Evolutionary conservation across 139 green algal species (phyloP), one percentile per base, ranked within the genome.

Genomic region (Chlamydomonas sp.): DNA sequence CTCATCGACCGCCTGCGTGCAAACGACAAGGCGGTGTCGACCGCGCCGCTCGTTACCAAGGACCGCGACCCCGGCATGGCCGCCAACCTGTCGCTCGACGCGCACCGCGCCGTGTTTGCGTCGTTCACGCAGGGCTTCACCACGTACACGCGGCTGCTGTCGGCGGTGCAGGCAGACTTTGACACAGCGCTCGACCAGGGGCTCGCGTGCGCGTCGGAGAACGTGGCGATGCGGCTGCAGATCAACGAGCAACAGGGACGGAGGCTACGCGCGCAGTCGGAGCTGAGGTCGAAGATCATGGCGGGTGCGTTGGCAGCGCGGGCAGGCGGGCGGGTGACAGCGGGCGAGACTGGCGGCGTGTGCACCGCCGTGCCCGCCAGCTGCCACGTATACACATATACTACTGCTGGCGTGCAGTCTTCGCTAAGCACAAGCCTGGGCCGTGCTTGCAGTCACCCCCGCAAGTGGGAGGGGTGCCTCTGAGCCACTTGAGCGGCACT

Each of bases 31-130:
- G 8, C 73, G 30, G 37, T 75, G 29, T 66, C 48, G 37, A 22
- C 66, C 35, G 31, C 24, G 28, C 28, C 37, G 26, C 39, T 81
- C 70, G 30, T 63, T 29, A 35, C 75, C 3, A 69, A 73, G 49
- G 75, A 81, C 16, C 60, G 75, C 1, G 75, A 85, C 62, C 70
- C 79, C 5, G 67, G 71, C 29, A 38, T 82, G 37, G 66, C 79
- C n/a, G 70, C 75, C n/a, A 85, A 85, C 57, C 67, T 85, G 29
- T 75, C 70, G 0, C 58, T 85, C 54, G 75, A 85, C 47, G 70
- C 30, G 20, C 79, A 85, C 58, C 63, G 79, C 1, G 16, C 78
- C 71, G 79, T 81, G 4, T 76, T 84, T 60, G 31, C 62, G 0
- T 63, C 75, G 1, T 85, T 85, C 61, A 67, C 76, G 34, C 34